Evolutionary conservation across 495 filamentous ascomycete species (phyloP), one percentile per base, ranked within the genome.

Genomic region (Mycothermus thermophilus): DNA sequence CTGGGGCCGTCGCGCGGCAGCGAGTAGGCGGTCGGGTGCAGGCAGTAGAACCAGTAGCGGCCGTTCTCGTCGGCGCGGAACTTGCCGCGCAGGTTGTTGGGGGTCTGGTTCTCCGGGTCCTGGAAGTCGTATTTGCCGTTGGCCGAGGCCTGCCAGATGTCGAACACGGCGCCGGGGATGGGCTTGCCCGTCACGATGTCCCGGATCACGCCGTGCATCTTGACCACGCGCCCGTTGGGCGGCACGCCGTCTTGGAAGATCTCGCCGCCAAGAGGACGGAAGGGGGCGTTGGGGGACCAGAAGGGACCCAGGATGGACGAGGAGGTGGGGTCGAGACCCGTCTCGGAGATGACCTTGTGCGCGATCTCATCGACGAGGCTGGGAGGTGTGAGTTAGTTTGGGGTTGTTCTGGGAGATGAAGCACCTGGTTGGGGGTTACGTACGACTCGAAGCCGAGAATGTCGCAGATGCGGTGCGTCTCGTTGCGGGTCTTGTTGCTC

Each of bases 101-200:
- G 75, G 29, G 62, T 57, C 68, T 88, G 81, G 57, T 69, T 67
- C 23, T 74, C 63, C 24, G 79, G 75, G 58, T 87, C 83, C 62
- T 90, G 83, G 75, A 85, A 84, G 57, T 90, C 83, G 71, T 90
- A 90, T 52, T 80, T 72, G 50, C 80, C 81, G 64, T 87, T 90
- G 58, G 80, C 67, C 5, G 73, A 79, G 26, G 80, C 80, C 54
- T 90, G 80, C 83, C 83, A 90, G 64, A 86, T 78, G 55, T 90
- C 83, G 51, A 88, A 72, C 35, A 80, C 75, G 48, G 79, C 81
- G 47, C 59, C 58, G 30, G 62, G 69, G 54, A 88, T 77, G 36
- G 75, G 75, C 58, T 72, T 64, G 46, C 75, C 75, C 15, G 81
- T 83, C 34, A 73, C 67, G 50, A 83, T 69, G 59, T 88, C 81